phyloP scores from a whole-genome alignment of 176 grass and related monocot genomes.

The Saccharum spontaneum region DNA sequence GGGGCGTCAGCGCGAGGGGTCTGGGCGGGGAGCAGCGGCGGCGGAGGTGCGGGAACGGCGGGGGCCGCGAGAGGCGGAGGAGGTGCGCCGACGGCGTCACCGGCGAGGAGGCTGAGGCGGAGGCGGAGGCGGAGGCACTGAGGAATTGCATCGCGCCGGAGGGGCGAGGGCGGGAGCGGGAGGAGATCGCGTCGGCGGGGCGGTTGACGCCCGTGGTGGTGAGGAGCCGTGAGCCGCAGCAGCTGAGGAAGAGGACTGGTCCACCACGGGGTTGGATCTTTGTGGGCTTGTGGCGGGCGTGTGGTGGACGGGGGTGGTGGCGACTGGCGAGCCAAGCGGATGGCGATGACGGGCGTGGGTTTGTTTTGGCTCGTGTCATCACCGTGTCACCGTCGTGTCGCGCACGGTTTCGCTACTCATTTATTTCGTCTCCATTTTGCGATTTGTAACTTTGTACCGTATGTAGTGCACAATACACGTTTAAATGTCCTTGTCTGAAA shows the following conservation, averaged over 20 bases:
- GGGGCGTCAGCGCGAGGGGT: not conserved
- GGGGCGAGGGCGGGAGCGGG: not conserved
- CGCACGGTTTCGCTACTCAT: not conserved
- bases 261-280: conserved; percentile 37
- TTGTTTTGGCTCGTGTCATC: conserved; percentile 11
- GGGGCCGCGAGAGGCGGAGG: conserved; percentile 29
- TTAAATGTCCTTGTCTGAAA: not conserved
- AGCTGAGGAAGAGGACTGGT: not conserved
- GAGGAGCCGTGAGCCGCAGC: not conserved
- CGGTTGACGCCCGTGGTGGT: conserved; percentile 13
- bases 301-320: conserved; percentile 21
- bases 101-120: conserved; percentile 22
- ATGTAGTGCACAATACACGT: not conserved
- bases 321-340: conserved; percentile 30
- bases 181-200: conserved; percentile 22
- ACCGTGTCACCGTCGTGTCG: conserved; percentile 23
- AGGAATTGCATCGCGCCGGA: conserved; percentile 41
- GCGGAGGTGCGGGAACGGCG: conserved; percentile 38
- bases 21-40: conserved; percentile 26
- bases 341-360: conserved; percentile 14
- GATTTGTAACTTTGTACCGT: not conserved
- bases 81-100: conserved; percentile 12
- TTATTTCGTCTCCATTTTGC: not conserved
- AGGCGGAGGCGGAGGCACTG: conserved; percentile 19
- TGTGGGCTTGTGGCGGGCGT: conserved; percentile 14